Conservation (phyloP, 1,284 basidiomycete genomes). For the Meira nashicola region DNA sequence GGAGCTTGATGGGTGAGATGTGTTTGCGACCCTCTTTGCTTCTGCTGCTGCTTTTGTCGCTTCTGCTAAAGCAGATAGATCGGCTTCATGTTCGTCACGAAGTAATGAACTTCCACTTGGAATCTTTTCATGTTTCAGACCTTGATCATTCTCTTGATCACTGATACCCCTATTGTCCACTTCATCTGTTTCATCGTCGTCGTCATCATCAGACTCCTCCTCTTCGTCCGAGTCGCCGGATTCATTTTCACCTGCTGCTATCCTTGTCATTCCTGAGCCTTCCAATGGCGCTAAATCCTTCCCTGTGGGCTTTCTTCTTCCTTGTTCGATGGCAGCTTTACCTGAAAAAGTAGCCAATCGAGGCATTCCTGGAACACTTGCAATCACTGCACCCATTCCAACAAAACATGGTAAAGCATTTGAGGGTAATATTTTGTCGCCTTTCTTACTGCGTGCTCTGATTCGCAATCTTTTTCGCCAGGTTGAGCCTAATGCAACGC, state of each 20-base stretch:
- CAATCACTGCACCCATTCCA: slow-evolving; percentile 77
- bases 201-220: slow-evolving; percentile 9
- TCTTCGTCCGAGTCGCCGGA: slow-evolving; percentile 2
- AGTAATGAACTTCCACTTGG: background rate
- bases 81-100: background rate
- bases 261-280: slow-evolving; percentile 53
- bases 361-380: slow-evolving; percentile 74
- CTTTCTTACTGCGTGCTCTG: slow-evolving; percentile 7
- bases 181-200: slow-evolving; percentile 10
- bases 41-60: background rate
- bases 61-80: background rate
- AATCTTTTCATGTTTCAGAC: background rate
- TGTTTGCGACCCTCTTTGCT: background rate
- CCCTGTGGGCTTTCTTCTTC: slow-evolving; percentile 58
- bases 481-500: slow-evolving; percentile 16
- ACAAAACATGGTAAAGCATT: slow-evolving; percentile 58
- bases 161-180: background rate
- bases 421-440: slow-evolving; percentile 7
- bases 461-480: slow-evolving; percentile 2
- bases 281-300: slow-evolving; percentile 30
- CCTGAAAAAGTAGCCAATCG: slow-evolving; percentile 68
- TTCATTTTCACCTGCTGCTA: slow-evolving; percentile 22
- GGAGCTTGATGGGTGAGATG: background rate
- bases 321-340: slow-evolving; percentile 82
- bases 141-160: background rate